Conservation (phyloP, 768 basidiomycete species). For the Pleurotus tuber-regium region DNA sequence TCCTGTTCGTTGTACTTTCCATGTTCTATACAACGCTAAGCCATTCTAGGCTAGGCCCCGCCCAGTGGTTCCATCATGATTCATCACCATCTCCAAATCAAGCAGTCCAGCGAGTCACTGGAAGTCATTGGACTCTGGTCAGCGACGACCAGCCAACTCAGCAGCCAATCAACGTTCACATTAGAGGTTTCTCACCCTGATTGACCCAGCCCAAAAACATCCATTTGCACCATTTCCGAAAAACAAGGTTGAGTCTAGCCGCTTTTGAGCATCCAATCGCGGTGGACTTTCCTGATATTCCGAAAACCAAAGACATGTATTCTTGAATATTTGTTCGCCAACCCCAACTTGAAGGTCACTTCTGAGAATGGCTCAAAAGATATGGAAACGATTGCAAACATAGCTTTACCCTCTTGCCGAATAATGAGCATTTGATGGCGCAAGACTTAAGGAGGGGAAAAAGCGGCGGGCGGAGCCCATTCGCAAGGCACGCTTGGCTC, state of each 20-base stretch:
- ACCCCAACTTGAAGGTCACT: no score
- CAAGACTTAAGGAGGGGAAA: no score
- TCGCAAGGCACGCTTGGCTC: not conserved
- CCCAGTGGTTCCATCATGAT: no score
- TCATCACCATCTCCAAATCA: not conserved
- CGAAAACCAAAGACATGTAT: not conserved
- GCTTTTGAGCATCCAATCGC: not conserved
- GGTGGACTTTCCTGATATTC: not conserved
- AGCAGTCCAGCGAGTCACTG: slow-evolving; percentile 6
- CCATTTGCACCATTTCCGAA: not conserved
- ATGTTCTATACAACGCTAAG: not conserved
- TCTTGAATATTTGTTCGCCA: no score
- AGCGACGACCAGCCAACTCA: not conserved
- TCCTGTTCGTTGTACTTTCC: no score
- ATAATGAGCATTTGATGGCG: no score
- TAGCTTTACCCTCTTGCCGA: no score
- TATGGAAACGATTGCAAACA: no score
- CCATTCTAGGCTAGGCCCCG: not conserved
- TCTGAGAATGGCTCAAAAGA: no score
- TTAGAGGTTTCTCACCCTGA: not conserved
- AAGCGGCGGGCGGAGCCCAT: not conserved
- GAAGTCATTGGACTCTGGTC: not conserved
- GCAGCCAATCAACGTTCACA: not conserved
- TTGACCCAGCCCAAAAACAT: not conserved
- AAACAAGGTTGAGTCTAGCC: slow-evolving; percentile 1